These are phyloP conservation scores for Lactarius vividus DNA, from an alignment of 768 basidiomycete species.

Conservation along the genomic window DNA sequence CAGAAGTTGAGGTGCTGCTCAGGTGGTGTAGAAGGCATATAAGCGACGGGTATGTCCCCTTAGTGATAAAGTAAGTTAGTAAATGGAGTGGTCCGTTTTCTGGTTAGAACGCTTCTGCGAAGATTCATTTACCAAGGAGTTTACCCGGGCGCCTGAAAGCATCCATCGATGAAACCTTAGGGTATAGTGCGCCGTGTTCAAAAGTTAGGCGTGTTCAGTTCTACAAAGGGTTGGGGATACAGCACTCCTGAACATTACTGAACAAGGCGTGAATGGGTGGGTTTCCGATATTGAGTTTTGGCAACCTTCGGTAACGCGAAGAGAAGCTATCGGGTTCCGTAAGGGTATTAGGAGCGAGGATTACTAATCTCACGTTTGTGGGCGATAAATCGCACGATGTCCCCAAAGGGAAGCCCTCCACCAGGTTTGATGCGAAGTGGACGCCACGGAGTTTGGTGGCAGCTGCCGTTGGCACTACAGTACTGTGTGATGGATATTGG, in stretches of 20 bases:
- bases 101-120: constrained; percentile 6
- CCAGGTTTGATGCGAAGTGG: constrained; percentile 13
- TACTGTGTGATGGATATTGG: neutral
- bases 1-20: neutral
- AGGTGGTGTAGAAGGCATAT: neutral
- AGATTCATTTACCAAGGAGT: constrained; percentile 2
- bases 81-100: neutral
- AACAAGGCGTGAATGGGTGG: neutral
- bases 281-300: constrained; percentile 2
- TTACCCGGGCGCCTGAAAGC: neutral
- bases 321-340: neutral
- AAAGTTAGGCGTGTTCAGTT: neutral
- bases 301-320: neutral
- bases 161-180: constrained; percentile 8
- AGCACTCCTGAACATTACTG: neutral
- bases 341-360: neutral
- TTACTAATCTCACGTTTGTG: constrained; percentile 1
- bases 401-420: neutral
- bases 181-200: neutral
- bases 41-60: neutral
- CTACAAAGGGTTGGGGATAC: neutral
- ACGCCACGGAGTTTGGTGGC: constrained; percentile 24
- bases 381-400: constrained; percentile 16
- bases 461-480: neutral
- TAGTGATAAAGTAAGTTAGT: neutral